Base-by-base conservation (phyloP, 257 asterid genomes). In the Plectranthus barbatus region DNA sequence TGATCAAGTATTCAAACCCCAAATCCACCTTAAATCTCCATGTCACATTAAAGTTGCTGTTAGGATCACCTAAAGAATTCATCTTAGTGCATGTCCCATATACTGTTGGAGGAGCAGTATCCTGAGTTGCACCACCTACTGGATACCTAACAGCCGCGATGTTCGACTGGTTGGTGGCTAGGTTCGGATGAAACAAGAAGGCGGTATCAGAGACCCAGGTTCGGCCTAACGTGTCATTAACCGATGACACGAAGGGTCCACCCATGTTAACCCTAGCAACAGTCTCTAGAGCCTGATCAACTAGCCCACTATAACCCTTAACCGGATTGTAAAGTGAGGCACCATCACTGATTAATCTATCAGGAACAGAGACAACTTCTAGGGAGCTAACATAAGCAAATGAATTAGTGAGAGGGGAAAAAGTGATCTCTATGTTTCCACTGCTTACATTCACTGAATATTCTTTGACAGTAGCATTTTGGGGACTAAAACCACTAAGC, bases 181-280 rank as follows among this genome's bases (percentile, higher is more conserved):
- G 45, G 15, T 67, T 54, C 0, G 76, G 67, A 10, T 77, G 52
- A 15, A 69, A 3, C 71, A 87, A 61, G 70, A 68, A 82, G 18
- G 9, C 19, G 8, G 44, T 34, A 72, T 87, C 97, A 3, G 89
- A 40, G 57, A 61, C 76, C 97, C 97, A 87, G 39, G 75, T 74
- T 39, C 96, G 62, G 62, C 96, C 84, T 44, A 90, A 75, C 0
- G 88, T 82, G 73, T 90, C 96, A 42, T 87, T 85, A 29, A 42
- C 68, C 13, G 61, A 46, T 0, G 92, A 60, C 33, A 90, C 85
- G 0, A 75, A 7, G 7, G 88, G 77, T 5, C 95, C 95, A 5
- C 96, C 96, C 97, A 90, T 87, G 47, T 90, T 90, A 14, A 90
- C 88, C 78, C 95, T 76, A 17, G 71, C 66, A 49, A 83, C 84